phyloP scores from a whole-genome alignment of 768 basidiomycete genomes.

The Termitomyces sp. region DNA sequence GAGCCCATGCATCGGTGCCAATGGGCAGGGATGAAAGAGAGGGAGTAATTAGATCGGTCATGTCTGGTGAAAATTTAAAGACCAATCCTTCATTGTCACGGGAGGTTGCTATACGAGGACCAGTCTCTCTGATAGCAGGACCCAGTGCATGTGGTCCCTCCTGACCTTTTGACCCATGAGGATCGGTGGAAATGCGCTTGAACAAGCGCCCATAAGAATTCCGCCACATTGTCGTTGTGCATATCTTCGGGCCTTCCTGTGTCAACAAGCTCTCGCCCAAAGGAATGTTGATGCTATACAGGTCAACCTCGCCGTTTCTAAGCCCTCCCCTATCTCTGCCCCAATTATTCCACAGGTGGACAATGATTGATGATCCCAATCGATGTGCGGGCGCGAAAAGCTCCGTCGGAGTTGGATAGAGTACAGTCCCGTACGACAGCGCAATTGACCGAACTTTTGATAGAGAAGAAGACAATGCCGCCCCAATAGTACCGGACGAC shows the following conservation, averaged over 20 bases:
- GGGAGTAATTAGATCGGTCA: constrained; percentile 66
- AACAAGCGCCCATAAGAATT: constrained; percentile 84
- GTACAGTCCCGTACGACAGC: constrained; percentile 81
- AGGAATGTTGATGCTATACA: constrained; percentile 88
- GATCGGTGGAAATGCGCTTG: constrained; percentile 37
- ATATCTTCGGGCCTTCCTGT: constrained; percentile 59
- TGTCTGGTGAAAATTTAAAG: constrained; percentile 74
- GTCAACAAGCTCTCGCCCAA: constrained; percentile 63
- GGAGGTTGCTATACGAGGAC: neutral
- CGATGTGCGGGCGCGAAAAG: constrained; percentile 71
- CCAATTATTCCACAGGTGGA: constrained; percentile 82
- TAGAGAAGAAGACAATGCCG: constrained; percentile 77
- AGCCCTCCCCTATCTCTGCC: constrained; percentile 61
- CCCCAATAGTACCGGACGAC: constrained; percentile 91
- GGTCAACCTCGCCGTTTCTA: constrained; percentile 64
- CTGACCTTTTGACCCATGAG: constrained; percentile 19
- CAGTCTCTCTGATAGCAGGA: constrained; percentile 4
- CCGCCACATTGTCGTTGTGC: constrained; percentile 84
- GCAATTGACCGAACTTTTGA: constrained; percentile 77
- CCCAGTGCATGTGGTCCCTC: constrained; percentile 40
- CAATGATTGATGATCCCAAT: constrained; percentile 63
- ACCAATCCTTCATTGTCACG: constrained; percentile 36
- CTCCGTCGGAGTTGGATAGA: constrained; percentile 58
- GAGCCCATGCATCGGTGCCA: constrained; percentile 82
- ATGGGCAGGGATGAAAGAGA: constrained; percentile 54